Evolutionary conservation across 805 yeast genomes (phyloP).

Genomic region (Yarrowia divulgata): DNA sequence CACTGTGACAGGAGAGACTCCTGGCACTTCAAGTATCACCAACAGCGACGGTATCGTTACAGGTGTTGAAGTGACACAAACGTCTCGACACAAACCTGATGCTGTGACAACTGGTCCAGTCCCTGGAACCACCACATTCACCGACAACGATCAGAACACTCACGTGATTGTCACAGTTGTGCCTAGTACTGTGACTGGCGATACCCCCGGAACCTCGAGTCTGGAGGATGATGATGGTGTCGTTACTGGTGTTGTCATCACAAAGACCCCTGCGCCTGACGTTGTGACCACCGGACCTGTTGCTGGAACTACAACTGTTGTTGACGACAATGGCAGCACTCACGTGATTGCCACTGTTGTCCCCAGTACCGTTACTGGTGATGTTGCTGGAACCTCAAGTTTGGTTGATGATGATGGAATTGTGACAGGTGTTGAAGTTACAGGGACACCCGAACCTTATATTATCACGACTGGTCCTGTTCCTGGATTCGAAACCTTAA

Average conservation of each 20-base stretch:
- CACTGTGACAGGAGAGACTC: too few relatives aligned
- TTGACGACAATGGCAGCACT: background rate
- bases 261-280: background rate
- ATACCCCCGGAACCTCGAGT: background rate
- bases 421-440: background rate
- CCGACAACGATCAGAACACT: too few relatives aligned
- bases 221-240: background rate
- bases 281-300: background rate
- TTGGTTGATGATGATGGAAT: background rate
- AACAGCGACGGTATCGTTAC: too few relatives aligned
- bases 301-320: background rate
- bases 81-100: too few relatives aligned
- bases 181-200: background rate
- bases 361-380: background rate
- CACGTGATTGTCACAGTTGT: background rate
- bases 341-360: background rate
- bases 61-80: too few relatives aligned
- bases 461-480: background rate
- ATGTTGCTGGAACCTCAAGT: background rate
- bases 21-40: too few relatives aligned
- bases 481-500: background rate
- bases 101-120: too few relatives aligned
- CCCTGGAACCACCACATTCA: background rate
- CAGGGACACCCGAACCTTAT: background rate
- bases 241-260: background rate